These are phyloP conservation scores for Kentomonas sorsogonicus DNA, from an alignment of 208 protist species.

Conservation along the genomic window DNA sequence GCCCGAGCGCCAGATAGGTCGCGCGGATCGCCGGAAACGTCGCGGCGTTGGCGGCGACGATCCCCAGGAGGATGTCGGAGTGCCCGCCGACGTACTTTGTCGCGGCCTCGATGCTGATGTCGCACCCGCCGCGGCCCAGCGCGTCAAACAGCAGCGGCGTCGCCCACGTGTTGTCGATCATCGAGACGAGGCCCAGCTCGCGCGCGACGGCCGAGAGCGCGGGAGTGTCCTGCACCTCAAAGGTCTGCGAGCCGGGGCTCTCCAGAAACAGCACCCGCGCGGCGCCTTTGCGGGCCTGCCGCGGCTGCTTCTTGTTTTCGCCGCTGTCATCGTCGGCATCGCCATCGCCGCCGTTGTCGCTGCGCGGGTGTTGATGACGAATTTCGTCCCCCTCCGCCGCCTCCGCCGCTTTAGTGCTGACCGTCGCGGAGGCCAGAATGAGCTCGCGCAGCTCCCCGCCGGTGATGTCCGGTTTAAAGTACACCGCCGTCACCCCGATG, in stretches of 20 bases:
- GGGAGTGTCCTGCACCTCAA: conserved; percentile 19
- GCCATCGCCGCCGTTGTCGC: no score
- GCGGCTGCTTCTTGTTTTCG: no score
- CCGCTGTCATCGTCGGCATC: no score
- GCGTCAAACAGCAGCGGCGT: conserved; percentile 18
- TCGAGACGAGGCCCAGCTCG: conserved; percentile 8
- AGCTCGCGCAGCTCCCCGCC: conserved; percentile 11
- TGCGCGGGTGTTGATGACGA: conserved; percentile 11
- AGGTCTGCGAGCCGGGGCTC: conserved; percentile 20
- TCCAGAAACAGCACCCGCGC: conserved; percentile 11
- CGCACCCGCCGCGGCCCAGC: conserved; percentile 8
- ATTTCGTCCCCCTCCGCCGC: no score
- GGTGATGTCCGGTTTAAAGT: conserved; percentile 16
- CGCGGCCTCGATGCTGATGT: conserved; percentile 17
- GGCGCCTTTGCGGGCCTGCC: no score
- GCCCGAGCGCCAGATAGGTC: conserved; percentile 6
- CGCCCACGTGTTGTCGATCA: conserved; percentile 23
- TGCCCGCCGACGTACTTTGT: conserved; percentile 17
- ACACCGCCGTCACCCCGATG: conserved; percentile 8
- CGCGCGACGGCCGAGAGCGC: conserved; percentile 12
- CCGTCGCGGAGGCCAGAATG: no score
- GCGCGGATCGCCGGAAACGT: conserved; percentile 5
- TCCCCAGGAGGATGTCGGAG: conserved; percentile 13
- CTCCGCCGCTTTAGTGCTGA: no score
- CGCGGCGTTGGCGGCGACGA: conserved; percentile 9